Conservation (phyloP, 768 basidiomycete species). For the Krasilnikovozyma curviuscula region DNA sequence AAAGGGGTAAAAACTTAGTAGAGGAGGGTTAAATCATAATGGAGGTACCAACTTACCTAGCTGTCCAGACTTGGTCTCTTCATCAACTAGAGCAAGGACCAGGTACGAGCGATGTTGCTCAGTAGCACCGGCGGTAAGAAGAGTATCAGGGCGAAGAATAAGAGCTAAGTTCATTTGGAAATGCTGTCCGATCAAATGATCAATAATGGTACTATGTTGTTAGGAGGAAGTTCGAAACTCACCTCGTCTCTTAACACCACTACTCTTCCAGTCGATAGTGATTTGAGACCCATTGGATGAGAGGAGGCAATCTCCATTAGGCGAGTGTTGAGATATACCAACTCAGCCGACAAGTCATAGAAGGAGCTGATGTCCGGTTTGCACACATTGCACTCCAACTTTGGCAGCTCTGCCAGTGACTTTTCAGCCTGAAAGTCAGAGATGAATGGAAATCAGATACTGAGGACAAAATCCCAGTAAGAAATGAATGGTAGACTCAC, state of each 20-base stretch:
- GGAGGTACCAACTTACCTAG: slow-evolving; percentile 30
- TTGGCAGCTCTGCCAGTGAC: slow-evolving; percentile 39
- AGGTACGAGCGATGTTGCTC: slow-evolving; percentile 41
- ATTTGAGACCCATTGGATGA: slow-evolving; percentile 47
- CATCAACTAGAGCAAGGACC: slow-evolving; percentile 51
- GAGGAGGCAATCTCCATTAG: slow-evolving; percentile 42
- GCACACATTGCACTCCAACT: slow-evolving; percentile 51
- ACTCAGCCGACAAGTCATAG: slow-evolving; percentile 50
- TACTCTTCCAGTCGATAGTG: slow-evolving; percentile 53
- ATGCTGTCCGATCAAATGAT: slow-evolving; percentile 36
- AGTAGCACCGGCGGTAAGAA: slow-evolving; percentile 31
- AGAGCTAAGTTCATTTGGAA: slow-evolving; percentile 51
- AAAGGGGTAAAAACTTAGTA: neutral
- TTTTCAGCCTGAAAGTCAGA: slow-evolving; percentile 45
- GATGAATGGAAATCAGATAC: neutral
- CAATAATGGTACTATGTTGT: neutral
- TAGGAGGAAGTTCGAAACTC: slow-evolving; percentile 19
- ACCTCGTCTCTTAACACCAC: slow-evolving; percentile 68
- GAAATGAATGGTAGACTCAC: slow-evolving; percentile 35
- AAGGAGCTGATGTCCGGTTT: slow-evolving; percentile 48
- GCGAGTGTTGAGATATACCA: slow-evolving; percentile 43
- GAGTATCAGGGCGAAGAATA: slow-evolving; percentile 44
- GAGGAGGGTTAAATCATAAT: neutral
- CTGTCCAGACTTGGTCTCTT: slow-evolving; percentile 38
- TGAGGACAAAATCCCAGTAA: too few relatives aligned